phyloP scores from a whole-genome alignment of 23 red algal species.

The Chondrus crispus region DNA sequence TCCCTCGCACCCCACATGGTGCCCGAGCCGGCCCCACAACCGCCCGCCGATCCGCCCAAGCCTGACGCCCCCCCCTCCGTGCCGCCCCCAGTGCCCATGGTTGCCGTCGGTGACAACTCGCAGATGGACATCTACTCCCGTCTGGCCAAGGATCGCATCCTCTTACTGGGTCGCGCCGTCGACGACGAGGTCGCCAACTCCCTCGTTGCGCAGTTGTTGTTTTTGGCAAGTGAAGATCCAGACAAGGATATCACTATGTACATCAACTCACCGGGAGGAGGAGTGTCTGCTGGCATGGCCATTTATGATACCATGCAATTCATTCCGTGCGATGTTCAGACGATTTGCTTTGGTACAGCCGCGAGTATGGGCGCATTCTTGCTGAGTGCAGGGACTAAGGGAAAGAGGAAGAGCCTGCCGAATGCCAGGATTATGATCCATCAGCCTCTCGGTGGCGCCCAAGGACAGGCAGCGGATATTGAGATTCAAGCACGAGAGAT shows the following conservation, averaged over 20 bases:
- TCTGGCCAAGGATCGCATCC: conserved; percentile 89
- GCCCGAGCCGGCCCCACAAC: conserved; percentile 41
- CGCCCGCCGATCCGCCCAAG: conserved; percentile 59
- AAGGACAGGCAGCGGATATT: conserved; percentile 93
- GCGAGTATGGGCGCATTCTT: conserved; percentile 94
- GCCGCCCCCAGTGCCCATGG: conserved; percentile 79
- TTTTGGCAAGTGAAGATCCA: conserved; percentile 71
- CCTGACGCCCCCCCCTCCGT: conserved; percentile 46
- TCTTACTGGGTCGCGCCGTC: conserved; percentile 80
- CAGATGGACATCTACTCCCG: conserved; percentile 97
- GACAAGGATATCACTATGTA: conserved; percentile 92
- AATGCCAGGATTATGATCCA: conserved; percentile 95
- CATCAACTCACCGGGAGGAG: conserved; percentile 88
- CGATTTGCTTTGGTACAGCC: conserved; percentile 86
- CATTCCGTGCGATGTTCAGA: conserved; percentile 90
- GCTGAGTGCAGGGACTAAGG: conserved; percentile 85
- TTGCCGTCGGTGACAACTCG: conserved; percentile 77
- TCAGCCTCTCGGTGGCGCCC: conserved; percentile 92
- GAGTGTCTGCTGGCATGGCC: conserved; percentile 79
- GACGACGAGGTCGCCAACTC: conserved; percentile 96
- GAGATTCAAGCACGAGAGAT: conserved; percentile 94
- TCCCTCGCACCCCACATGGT: conserved; percentile 36
- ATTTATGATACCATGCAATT: conserved; percentile 96
- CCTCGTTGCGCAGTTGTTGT: conserved; percentile 89
- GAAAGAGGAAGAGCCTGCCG: conserved; percentile 86